Evolutionary conservation across 2,329 filamentous ascomycete genomes (phyloP).

Genomic region (Atkinsonella hypoxylon): DNA sequence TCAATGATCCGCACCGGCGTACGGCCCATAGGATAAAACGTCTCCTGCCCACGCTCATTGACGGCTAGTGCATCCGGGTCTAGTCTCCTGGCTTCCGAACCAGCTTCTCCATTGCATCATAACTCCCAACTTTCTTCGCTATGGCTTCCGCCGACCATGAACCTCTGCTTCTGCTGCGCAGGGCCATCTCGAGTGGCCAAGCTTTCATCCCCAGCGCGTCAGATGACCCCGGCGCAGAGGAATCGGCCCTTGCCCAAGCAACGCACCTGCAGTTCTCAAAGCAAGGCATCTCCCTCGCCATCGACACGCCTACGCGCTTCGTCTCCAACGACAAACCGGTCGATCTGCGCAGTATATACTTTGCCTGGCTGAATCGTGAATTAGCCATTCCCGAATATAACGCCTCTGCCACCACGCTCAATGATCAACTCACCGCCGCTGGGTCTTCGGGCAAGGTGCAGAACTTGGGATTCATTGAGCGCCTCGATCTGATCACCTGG

Average conservation of each 20-base stretch:
- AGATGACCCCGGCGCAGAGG: constrained; percentile 47
- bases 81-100: not conserved
- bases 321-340: constrained; percentile 63
- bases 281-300: constrained; percentile 48
- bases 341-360: constrained; percentile 89
- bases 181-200: constrained; percentile 61
- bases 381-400: constrained; percentile 86
- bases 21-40: no score
- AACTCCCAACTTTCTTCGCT: constrained; percentile 22
- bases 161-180: constrained; percentile 71
- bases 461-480: constrained; percentile 84
- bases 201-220: constrained; percentile 64
- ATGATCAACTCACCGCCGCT: constrained; percentile 57
- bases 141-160: constrained; percentile 58
- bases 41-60: no score
- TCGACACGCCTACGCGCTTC: constrained; percentile 74
- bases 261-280: constrained; percentile 65
- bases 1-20: no score
- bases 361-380: constrained; percentile 91
- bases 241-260: constrained; percentile 60
- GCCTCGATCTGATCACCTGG: constrained; percentile 85
- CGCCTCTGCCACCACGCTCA: constrained; percentile 65
- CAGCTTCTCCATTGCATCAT: not conserved
- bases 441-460: constrained; percentile 59
- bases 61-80: no score